Percentiles rank a stretch among this genome's conserved stretches.
Evolutionary conservation across 441 rosid genomes (phyloP).

Genomic region (Adansonia gregorii): DNA sequence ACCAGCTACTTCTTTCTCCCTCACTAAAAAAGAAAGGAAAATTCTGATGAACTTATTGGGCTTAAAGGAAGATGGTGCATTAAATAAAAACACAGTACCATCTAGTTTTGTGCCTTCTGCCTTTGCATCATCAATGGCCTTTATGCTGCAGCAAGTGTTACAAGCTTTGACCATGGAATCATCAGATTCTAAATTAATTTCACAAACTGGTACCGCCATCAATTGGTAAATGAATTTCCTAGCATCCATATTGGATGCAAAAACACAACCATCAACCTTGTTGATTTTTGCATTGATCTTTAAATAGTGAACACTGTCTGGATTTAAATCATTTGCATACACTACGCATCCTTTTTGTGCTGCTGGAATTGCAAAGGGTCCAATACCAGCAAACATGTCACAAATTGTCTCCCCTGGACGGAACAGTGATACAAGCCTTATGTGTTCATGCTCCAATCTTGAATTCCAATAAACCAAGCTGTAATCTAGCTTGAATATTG

Average conservation of each 20-base stretch:
- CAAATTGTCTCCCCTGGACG: slow-evolving; percentile 78
- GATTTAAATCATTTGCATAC: slow-evolving; percentile 89
- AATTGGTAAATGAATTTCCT: slow-evolving; percentile 71
- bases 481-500: slow-evolving; percentile 88
- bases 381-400: slow-evolving; percentile 96
- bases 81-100: slow-evolving; percentile 41
- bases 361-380: slow-evolving; percentile 96
- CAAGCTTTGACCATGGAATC: slow-evolving; percentile 38
- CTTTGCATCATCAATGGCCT: slow-evolving; percentile 27
- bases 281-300: slow-evolving; percentile 81
- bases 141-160: slow-evolving; percentile 31
- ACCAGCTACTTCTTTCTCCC: slow-evolving; percentile 35
- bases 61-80: slow-evolving; percentile 11
- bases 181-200: slow-evolving; percentile 40
- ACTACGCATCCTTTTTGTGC: slow-evolving; percentile 90
- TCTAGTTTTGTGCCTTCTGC: slow-evolving; percentile 21
- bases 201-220: slow-evolving; percentile 51
- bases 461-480: slow-evolving; percentile 94
- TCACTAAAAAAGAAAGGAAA: slow-evolving; percentile 31
- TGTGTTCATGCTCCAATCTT: slow-evolving; percentile 93
- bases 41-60: slow-evolving; percentile 22
- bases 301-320: slow-evolving; percentile 77
- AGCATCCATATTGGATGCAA: slow-evolving; percentile 86
- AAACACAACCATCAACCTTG: slow-evolving; percentile 69
- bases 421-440: slow-evolving; percentile 73